A percentile compares a stretch with the other conserved stretches of the same genome.
phyloP scores from a whole-genome alignment of 2,329 filamentous ascomycete species.

The Pseudocercospora eumusae region DNA sequence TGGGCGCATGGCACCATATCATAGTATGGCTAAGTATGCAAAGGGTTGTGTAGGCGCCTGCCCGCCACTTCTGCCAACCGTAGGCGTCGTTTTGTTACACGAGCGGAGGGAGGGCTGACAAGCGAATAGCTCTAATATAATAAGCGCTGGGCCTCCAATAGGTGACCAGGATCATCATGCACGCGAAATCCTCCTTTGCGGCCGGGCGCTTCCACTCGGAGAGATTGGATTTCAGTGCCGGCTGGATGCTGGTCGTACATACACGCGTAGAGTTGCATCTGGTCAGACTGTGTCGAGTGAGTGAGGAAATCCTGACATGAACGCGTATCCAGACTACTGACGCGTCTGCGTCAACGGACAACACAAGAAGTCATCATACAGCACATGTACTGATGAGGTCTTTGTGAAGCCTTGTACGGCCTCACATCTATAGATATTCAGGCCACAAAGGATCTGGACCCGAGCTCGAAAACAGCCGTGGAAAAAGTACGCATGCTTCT shows the following conservation, averaged over 20 bases:
- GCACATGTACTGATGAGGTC: neutral
- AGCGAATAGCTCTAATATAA: neutral
- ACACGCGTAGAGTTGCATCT: neutral
- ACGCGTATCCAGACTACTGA: neutral
- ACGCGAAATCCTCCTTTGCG: neutral
- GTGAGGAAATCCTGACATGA: neutral
- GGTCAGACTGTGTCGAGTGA: neutral
- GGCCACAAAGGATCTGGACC: neutral
- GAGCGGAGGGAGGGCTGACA: conserved; percentile 2
- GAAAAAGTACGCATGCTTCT: neutral
- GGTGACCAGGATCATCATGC: conserved; percentile 1
- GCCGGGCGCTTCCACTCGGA: conserved; percentile 6
- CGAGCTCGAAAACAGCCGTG: neutral
- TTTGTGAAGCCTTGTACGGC: neutral
- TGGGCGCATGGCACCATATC: conserved; percentile 1
- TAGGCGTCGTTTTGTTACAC: conserved; percentile 5
- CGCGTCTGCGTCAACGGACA: neutral
- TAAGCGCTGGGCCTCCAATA: conserved; percentile 6
- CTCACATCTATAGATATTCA: neutral
- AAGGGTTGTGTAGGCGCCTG: conserved; percentile 1
- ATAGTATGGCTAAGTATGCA: no score
- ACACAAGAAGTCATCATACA: no score
- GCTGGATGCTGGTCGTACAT: neutral
- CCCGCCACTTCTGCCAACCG: conserved; percentile 2
- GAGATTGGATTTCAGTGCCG: neutral